Conservation (phyloP, 2,329 filamentous ascomycete species). For the Pseudogymnoascus sp. region DNA sequence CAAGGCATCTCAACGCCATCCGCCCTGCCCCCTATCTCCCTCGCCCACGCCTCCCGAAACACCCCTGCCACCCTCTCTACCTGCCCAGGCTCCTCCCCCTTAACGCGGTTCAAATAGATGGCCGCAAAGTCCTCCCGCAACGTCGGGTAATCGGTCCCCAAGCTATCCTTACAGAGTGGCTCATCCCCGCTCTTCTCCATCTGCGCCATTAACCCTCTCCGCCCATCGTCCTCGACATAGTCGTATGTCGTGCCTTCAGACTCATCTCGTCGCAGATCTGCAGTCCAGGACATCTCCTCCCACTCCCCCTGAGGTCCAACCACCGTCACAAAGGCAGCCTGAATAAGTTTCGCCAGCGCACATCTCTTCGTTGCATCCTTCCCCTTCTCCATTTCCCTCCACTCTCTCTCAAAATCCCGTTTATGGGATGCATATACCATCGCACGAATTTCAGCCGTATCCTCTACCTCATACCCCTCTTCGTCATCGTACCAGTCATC, state of each 20-base stretch:
- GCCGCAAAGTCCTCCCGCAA: background rate
- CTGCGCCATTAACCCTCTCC: background rate
- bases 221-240: background rate
- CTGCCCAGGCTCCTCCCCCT: background rate
- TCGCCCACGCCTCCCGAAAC: background rate
- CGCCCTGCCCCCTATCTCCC: background rate
- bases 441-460: too few relatives aligned
- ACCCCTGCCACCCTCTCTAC: background rate
- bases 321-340: background rate
- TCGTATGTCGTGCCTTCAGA: background rate
- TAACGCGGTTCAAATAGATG: background rate
- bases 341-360: background rate
- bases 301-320: background rate
- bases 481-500: background rate
- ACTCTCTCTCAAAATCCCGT: background rate
- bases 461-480: too few relatives aligned
- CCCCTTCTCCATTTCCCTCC: background rate
- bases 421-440: too few relatives aligned
- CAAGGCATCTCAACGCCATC: background rate
- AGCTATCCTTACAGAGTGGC: background rate
- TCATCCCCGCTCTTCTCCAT: background rate
- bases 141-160: background rate
- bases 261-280: background rate
- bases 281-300: background rate
- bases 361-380: background rate